These are phyloP conservation scores for Colletotrichum melonis DNA, from an alignment of 2,329 filamentous ascomycete species.

Conservation along the genomic window DNA sequence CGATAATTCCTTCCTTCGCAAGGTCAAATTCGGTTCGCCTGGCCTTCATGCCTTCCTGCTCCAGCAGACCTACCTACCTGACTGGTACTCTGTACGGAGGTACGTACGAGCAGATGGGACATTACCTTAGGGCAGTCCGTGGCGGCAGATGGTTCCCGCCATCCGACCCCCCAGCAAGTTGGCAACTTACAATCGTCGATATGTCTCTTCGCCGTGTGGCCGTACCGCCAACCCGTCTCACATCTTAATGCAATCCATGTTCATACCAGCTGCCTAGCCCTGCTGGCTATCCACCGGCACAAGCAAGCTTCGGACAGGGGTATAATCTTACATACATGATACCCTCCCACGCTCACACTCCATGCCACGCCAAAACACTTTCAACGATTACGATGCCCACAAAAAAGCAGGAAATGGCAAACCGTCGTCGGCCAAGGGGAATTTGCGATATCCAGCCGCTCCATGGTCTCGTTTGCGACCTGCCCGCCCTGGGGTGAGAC, in stretches of 20 bases:
- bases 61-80: neutral
- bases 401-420: constrained; percentile 20
- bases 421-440: neutral
- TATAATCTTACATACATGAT: constrained; percentile 29
- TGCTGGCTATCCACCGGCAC: neutral
- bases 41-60: neutral
- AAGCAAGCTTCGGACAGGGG: constrained; percentile 15
- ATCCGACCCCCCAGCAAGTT: constrained; percentile 16
- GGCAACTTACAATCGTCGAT: neutral
- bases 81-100: neutral
- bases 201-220: neutral
- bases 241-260: neutral
- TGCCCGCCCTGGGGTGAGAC: neutral
- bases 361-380: neutral
- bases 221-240: neutral
- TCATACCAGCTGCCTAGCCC: constrained; percentile 3
- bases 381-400: constrained; percentile 2
- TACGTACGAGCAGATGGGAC: neutral
- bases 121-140: neutral
- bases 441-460: neutral
- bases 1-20: neutral
- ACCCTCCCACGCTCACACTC: constrained; percentile 2
- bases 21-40: neutral
- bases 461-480: neutral
- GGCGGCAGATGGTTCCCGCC: constrained; percentile 7